Conservation (phyloP, 257 asterid genomes). For the Cordia subcordata region DNA sequence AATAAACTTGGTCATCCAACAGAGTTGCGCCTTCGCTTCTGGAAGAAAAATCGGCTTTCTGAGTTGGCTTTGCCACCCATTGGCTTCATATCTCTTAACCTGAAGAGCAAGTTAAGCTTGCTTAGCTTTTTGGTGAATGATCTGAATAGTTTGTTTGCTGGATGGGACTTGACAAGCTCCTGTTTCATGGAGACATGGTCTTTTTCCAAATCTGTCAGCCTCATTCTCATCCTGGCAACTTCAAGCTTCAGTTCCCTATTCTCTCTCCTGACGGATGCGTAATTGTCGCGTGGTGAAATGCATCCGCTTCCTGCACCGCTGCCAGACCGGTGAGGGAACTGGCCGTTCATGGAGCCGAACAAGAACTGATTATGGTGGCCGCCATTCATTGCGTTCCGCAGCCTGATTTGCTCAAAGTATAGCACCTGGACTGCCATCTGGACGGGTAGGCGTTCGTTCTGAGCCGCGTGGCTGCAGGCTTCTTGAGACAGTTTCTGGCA, state of each 20-base stretch:
- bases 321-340: constrained; percentile 73
- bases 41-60: constrained; percentile 61
- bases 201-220: constrained; percentile 88
- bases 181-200: constrained; percentile 95
- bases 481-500: constrained; percentile 83
- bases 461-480: constrained; percentile 98
- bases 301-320: constrained; percentile 92
- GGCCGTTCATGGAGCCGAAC: constrained; percentile 56
- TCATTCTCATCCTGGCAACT: constrained; percentile 94
- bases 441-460: constrained; percentile 83
- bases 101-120: constrained; percentile 56
- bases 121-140: constrained; percentile 67
- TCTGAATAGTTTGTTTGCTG: constrained; percentile 67
- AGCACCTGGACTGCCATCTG: constrained; percentile 94
- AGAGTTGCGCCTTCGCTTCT: constrained; percentile 73
- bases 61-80: constrained; percentile 43
- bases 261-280: constrained; percentile 94
- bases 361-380: constrained; percentile 58
- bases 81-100: constrained; percentile 45
- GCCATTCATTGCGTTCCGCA: constrained; percentile 85
- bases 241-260: constrained; percentile 92
- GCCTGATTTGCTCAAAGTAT: constrained; percentile 83
- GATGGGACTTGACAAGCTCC: constrained; percentile 68
- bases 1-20: constrained; percentile 41
- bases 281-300: constrained; percentile 92